Evolutionary conservation across 192 early-diverging fungal genomes (phyloP), one percentile per base, ranked within the genome.

Genomic region (Spizellomyces sp.): DNA sequence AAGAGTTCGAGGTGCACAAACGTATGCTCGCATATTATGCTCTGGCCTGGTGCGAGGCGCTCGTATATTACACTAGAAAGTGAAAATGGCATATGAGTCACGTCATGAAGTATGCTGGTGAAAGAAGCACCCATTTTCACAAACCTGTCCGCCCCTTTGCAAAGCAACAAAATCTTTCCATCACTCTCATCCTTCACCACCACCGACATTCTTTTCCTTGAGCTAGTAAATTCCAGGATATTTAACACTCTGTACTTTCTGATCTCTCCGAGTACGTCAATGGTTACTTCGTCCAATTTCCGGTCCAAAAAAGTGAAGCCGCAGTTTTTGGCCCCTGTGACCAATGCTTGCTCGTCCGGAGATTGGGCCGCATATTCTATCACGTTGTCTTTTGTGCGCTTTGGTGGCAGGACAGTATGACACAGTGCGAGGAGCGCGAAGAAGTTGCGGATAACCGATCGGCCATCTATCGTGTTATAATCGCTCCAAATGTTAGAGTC

Each of bases 301-400:
- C 80, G 71, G n/a, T 60, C 44, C 45, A 63, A 44, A 57, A 80
- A 81, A 17, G 54, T 47, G 43, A 80, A 91, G 36, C 91, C 91
- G 14, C 91, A 75, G 67, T 92, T 87, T 19, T 85, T 86, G 2
- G 94, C 94, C 7, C 89, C 92, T 0, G 84, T 86, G 2, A 94
- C 91, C 46, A 95, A 74, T n/a, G 94, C 94, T 71, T 89, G 89
- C 77, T 95, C 94, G 69, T 95, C 94, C 7, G 94, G 93, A 12
- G 90, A 92, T 5, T 91, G 86, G 0, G 91, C 88, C 75, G 91
- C 89, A 73, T 94, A 95, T 19, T 84, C 86, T 48, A 89, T 68
- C 12, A 21, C 12, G 27, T 60, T 41, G 7, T 42, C 27, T 4
- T 6, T 15, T 12, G 41, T 17, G 79, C 76, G n/a, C 76, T 89